These are phyloP conservation scores for Hyphopichia khmerensis DNA, from an alignment of 1,139 yeast genomes.

Conservation along the genomic window DNA sequence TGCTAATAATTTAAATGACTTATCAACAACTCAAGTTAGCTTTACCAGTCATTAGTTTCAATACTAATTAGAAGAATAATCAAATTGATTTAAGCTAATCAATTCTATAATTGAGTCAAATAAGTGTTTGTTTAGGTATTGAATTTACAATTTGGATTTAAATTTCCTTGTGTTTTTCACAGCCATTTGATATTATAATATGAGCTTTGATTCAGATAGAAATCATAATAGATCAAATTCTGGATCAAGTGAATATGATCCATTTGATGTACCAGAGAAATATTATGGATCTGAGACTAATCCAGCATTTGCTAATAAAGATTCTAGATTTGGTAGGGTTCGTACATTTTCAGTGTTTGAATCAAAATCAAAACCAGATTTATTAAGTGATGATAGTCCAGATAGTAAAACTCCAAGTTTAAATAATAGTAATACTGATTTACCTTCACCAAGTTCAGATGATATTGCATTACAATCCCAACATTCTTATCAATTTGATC, in stretches of 20 bases:
- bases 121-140: no score
- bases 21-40: no score
- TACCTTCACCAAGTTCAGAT: constrained; percentile 4
- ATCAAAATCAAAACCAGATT: constrained; percentile 13
- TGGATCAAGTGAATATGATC: constrained; percentile 50
- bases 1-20: no score
- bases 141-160: no score
- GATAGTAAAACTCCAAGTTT: not conserved
- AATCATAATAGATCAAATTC: constrained; percentile 34
- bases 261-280: constrained; percentile 64
- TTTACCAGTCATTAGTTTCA: no score
- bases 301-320: constrained; percentile 41
- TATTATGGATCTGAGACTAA: constrained; percentile 70
- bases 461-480: constrained; percentile 6
- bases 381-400: constrained; percentile 7
- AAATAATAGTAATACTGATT: not conserved
- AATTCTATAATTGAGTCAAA: no score
- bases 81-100: no score
- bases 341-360: constrained; percentile 54
- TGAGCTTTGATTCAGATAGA: constrained; percentile 10
- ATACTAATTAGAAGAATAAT: no score
- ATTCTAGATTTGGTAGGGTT: constrained; percentile 40
- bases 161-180: no score
- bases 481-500: constrained; percentile 6
- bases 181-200: no score